Percentiles rank a stretch among this genome's conserved stretches.
These are phyloP conservation scores for Scheffersomyces parashehatae DNA, from an alignment of 1,139 yeast genomes.

Conservation along the genomic window DNA sequence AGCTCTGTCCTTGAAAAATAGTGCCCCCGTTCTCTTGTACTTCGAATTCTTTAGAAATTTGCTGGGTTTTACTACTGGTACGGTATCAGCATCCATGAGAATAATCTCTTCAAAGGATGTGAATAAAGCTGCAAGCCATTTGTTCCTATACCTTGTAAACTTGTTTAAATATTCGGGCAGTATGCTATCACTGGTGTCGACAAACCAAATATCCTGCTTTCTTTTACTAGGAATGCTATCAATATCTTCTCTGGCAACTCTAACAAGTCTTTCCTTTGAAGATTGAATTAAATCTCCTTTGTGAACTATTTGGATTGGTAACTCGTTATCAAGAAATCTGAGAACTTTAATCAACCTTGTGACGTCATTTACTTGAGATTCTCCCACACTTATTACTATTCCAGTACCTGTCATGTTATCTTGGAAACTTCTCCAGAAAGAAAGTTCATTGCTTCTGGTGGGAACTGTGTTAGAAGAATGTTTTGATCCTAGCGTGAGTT, in stretches of 20 bases:
- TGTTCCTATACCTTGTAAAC: conserved; percentile 23
- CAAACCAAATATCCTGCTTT: conserved; percentile 16
- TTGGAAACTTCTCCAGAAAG: conserved; percentile 18
- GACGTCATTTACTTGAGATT: conserved; percentile 29
- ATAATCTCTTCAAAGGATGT: conserved; percentile 21
- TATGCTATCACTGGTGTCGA: conserved; percentile 15
- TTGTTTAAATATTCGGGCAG: conserved; percentile 1
- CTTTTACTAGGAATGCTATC: conserved; percentile 1
- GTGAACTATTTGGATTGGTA: conserved; percentile 41
- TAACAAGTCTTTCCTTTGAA: not conserved
- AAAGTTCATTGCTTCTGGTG: conserved; percentile 5
- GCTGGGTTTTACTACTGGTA: conserved; percentile 18
- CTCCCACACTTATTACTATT: conserved; percentile 38
- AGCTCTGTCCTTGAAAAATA: conserved; percentile 17
- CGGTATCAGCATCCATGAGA: conserved; percentile 20
- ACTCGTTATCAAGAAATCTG: conserved; percentile 27
- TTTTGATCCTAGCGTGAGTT: not conserved
- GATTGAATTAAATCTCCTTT: conserved; percentile 1
- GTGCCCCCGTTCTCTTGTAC: conserved; percentile 16
- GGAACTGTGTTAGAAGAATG: not conserved
- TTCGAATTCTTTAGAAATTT: conserved; percentile 13
- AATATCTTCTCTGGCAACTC: not conserved
- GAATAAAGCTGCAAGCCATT: conserved; percentile 22
- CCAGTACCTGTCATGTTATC: conserved; percentile 32
- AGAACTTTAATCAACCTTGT: conserved; percentile 30